Evolutionary conservation across 2,329 filamentous ascomycete species (phyloP).

Genomic region (Pseudogymnoascus sp.): DNA sequence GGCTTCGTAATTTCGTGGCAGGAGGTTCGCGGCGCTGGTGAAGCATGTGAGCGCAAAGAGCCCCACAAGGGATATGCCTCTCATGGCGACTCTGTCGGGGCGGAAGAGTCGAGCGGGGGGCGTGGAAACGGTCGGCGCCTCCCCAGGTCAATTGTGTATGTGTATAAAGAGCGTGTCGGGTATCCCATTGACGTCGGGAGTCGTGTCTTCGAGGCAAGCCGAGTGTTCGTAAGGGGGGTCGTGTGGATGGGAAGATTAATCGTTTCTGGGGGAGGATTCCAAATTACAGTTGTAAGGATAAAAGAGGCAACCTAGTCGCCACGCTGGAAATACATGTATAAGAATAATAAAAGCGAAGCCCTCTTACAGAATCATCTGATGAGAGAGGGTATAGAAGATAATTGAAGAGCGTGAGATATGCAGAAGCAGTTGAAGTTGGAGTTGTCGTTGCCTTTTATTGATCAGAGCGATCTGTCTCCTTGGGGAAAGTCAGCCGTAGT

Average conservation of each 20-base stretch:
- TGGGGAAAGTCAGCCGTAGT: not conserved
- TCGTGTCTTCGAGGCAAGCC: not conserved
- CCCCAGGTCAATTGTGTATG: not conserved
- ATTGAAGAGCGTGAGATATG: not conserved
- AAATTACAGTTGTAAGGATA: not conserved
- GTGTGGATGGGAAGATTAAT: not conserved
- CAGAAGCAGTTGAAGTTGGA: not conserved
- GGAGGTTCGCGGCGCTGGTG: slow-evolving; percentile 39
- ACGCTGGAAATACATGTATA: slow-evolving; percentile 1
- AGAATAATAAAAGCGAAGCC: not conserved
- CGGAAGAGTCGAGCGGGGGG: not conserved
- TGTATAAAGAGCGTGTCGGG: not conserved
- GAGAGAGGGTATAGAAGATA: not conserved
- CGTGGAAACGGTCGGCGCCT: not conserved
- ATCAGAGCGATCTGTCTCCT: not conserved
- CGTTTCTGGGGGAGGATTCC: not conserved
- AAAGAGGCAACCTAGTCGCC: not conserved
- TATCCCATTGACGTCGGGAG: not conserved
- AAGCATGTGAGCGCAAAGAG: slow-evolving; percentile 45
- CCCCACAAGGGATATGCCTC: slow-evolving; percentile 42
- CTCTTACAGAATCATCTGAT: not conserved
- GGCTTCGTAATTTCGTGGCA: slow-evolving; percentile 63
- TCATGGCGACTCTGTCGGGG: slow-evolving; percentile 24
- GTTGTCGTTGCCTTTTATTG: not conserved
- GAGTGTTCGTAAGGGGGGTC: not conserved